phyloP scores from a whole-genome alignment of 2,329 filamentous ascomycete genomes.

The Metarhizium album region DNA sequence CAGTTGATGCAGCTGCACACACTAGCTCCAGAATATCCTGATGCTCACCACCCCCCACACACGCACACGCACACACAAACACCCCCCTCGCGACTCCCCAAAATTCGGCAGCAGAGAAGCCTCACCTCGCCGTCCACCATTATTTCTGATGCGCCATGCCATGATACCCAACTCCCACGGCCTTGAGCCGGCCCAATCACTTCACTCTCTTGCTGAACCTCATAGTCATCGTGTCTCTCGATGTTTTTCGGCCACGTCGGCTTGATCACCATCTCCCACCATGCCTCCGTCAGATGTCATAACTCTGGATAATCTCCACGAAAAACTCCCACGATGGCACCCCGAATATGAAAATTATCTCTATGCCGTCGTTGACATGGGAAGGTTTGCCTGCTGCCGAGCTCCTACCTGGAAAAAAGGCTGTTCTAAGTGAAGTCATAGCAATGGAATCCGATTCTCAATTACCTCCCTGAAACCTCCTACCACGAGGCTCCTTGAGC shows the following conservation, averaged over 20 bases:
- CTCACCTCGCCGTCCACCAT: slow-evolving; percentile 2
- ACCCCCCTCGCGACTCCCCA: slow-evolving; percentile 1
- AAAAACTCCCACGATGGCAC: slow-evolving; percentile 39
- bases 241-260: not conserved
- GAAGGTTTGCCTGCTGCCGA: slow-evolving; percentile 30
- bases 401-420: too few species aligned
- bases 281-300: slow-evolving; percentile 32
- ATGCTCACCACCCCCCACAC: slow-evolving; percentile 1
- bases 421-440: slow-evolving; percentile 20
- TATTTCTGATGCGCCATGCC: not conserved
- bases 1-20: too few species aligned
- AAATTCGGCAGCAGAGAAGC: not conserved
- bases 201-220: not conserved
- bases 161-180: not conserved
- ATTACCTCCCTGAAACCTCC: slow-evolving; percentile 70
- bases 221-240: not conserved
- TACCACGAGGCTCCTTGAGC: slow-evolving; percentile 60
- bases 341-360: slow-evolving; percentile 36
- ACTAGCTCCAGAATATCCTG: too few species aligned
- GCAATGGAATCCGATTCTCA: slow-evolving; percentile 89
- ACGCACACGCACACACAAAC: too few species aligned
- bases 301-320: slow-evolving; percentile 39
- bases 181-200: not conserved
- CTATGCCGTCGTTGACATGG: slow-evolving; percentile 50
- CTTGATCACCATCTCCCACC: not conserved